Evolutionary conservation across 177 flowering plant species (phyloP).

Genomic region (Vitis hybrid): DNA sequence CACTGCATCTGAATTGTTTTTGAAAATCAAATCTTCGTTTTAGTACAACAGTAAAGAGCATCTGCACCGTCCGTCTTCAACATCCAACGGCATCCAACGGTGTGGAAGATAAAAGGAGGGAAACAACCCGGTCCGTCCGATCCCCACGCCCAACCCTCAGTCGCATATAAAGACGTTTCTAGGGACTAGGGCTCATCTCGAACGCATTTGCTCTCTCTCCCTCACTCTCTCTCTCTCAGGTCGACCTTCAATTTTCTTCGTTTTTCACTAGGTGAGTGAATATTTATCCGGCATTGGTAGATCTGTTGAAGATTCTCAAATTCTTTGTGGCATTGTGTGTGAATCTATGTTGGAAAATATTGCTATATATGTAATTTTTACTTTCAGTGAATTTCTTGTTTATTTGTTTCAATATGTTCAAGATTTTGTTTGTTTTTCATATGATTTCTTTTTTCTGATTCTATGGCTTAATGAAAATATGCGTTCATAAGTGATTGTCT

Average conservation of each 20-base stretch:
- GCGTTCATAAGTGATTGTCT: no score
- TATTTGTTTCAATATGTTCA: no score
- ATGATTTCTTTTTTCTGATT: no score
- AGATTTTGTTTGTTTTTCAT: no score
- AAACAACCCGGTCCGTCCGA: constrained; percentile 17
- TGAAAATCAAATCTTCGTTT: neutral
- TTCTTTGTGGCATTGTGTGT: no score
- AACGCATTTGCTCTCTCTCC: neutral
- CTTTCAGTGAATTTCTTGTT: no score
- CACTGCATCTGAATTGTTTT: neutral
- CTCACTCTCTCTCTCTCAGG: neutral
- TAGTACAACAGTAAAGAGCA: neutral
- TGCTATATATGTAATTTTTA: no score
- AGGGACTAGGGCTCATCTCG: neutral
- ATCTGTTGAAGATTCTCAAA: no score
- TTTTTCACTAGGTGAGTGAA: neutral
- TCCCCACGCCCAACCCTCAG: constrained; percentile 8
- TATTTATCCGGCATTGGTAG: neutral
- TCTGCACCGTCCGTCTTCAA: constrained; percentile 10
- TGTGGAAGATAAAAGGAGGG: constrained; percentile 14
- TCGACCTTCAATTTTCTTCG: neutral
- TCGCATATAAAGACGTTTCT: constrained; percentile 11
- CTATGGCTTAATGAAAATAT: no score
- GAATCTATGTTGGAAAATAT: no score
- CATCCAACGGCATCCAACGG: constrained; percentile 21